Evolutionary conservation across 139 green algal genomes (phyloP).

Genomic region (Limnomonas spitsbergensis): DNA sequence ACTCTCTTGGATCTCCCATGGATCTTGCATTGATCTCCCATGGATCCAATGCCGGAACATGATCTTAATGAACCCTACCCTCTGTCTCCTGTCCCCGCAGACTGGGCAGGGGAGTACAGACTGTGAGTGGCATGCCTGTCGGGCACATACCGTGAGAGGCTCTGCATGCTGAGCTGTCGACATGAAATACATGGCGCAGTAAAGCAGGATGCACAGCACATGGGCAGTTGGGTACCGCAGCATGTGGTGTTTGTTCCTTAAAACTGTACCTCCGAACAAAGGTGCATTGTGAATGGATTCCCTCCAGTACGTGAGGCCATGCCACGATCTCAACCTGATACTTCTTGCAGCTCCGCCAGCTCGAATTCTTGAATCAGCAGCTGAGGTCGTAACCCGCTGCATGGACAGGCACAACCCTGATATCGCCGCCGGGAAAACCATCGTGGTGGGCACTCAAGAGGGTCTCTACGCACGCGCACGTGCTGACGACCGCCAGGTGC

Average conservation of each 20-base stretch:
- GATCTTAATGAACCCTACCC: background rate
- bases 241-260: background rate
- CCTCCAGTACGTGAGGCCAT: background rate
- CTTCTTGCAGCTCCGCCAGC: too few relatives aligned
- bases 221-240: background rate
- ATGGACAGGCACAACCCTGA: constrained; percentile 14
- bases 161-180: constrained; percentile 14
- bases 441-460: constrained; percentile 65
- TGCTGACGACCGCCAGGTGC: background rate
- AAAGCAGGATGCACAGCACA: constrained; percentile 4
- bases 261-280: background rate
- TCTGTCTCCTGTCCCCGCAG: background rate
- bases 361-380: too few relatives aligned
- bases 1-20: background rate
- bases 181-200: background rate
- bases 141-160: background rate
- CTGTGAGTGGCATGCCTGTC: constrained; percentile 2
- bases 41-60: too few relatives aligned
- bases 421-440: constrained; percentile 41
- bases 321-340: too few relatives aligned
- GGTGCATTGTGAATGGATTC: too few relatives aligned
- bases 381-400: too few relatives aligned
- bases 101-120: constrained; percentile 25
- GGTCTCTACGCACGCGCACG: constrained; percentile 41
- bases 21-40: constrained; percentile 25